Percentiles rank a stretch among this genome's conserved stretches.
Conservation (phyloP, 805 yeast species). For the Candida railenensis region DNA sequence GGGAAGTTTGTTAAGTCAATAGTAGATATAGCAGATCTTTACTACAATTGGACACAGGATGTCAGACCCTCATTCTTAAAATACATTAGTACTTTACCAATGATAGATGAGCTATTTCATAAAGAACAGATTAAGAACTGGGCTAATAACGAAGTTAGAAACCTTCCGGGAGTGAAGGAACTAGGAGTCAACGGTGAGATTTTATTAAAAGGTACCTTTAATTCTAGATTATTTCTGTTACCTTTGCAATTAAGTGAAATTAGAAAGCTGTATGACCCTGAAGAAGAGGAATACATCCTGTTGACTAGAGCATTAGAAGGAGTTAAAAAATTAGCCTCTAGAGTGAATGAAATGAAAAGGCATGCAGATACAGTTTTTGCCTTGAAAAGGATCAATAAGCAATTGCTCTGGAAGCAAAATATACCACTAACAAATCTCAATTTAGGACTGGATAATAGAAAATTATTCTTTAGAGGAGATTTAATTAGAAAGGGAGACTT, state of each 20-base stretch:
- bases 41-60: slow-evolving; percentile 60
- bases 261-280: slow-evolving; percentile 38
- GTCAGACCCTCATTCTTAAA: slow-evolving; percentile 54
- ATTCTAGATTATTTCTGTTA: slow-evolving; percentile 47
- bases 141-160: slow-evolving; percentile 49
- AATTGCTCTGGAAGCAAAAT: slow-evolving; percentile 51
- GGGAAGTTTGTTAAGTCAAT: slow-evolving; percentile 64
- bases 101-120: slow-evolving; percentile 54
- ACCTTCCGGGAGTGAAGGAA: slow-evolving; percentile 49
- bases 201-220: slow-evolving; percentile 41
- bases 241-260: slow-evolving; percentile 65
- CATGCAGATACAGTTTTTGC: slow-evolving; percentile 58
- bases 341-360: slow-evolving; percentile 62
- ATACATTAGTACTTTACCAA: slow-evolving; percentile 62
- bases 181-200: slow-evolving; percentile 41
- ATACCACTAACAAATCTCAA: slow-evolving; percentile 48
- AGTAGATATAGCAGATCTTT: slow-evolving; percentile 53
- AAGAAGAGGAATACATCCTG: slow-evolving; percentile 51
- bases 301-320: slow-evolving; percentile 54
- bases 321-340: slow-evolving; percentile 52
- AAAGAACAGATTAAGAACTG: slow-evolving; percentile 57
- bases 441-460: slow-evolving; percentile 53
- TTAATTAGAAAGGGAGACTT: slow-evolving; percentile 62
- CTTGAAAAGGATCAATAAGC: slow-evolving; percentile 51
- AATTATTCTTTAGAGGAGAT: slow-evolving; percentile 56